Evolutionary conservation across 306 rosid species (phyloP), one percentile per base, ranked within the genome.

Genomic region (Fagus crenata): DNA sequence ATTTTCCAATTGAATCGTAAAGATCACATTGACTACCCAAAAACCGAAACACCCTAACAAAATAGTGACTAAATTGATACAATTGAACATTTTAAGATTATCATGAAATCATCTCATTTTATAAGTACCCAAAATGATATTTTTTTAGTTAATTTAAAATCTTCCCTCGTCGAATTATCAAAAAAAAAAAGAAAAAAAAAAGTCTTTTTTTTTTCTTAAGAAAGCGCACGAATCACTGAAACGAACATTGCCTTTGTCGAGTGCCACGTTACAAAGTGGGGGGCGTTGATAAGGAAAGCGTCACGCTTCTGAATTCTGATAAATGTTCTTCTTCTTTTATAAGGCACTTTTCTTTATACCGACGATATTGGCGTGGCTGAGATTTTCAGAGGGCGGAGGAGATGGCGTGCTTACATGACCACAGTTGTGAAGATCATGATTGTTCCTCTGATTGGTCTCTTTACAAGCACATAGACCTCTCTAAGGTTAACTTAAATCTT

Each of bases 381-480:
- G 33, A 51, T 58, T 73, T 11, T 32, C 39, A 32, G 64, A 28
- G 49, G 35, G 49, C 22, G 31, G 56, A 35, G 84, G 56, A 35
- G 84, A 92, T 95, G 98, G 96, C 98, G 83, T 95, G 98, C 81
- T 81, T 89, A 49, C 97, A 92, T 60, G 97, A 95, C 36, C 97
- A 95, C 78, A 95, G 93, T 78, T 90, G 97, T 73, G 97, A 95
- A 87, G 98, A 95, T n/a, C 89, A 95, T 51, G 95, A 95, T 80
- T 95, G 97, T 79, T 92, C 98, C 31, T 77, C 98, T 13, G 84
- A 88, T 77, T 95, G 98, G 97, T 90, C 97, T 78, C 96, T 95
- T 77, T 92, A 90, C 84, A 89, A 86, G 72, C 92, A 90, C 75
- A 88, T 95, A 72, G 98, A 95, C 78, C 91, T 95, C 76, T 78